Percentiles rank a stretch among this genome's conserved stretches.
These are phyloP conservation scores for Ustilago vetiveriae DNA, from an alignment of 1,284 basidiomycete genomes.

Conservation along the genomic window DNA sequence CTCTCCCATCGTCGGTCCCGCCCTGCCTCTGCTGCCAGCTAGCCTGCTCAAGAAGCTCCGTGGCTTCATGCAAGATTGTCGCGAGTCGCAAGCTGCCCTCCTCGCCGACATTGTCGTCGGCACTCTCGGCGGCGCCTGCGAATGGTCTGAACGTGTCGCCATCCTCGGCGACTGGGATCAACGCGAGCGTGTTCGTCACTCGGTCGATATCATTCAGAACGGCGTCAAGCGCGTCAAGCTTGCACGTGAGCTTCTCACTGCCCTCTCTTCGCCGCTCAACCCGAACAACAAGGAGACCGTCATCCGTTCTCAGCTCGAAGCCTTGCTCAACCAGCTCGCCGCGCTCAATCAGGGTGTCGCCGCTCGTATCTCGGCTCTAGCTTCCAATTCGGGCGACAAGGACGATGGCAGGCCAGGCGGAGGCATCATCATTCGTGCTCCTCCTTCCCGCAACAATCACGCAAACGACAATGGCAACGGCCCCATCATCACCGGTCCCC, in stretches of 20 bases:
- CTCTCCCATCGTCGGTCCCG: conserved; percentile 42
- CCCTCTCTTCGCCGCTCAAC: conserved; percentile 59
- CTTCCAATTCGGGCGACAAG: conserved; percentile 32
- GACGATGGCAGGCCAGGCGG: conserved; percentile 32
- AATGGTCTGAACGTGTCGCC: conserved; percentile 60
- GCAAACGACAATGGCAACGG: conserved; percentile 36
- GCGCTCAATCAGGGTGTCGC: conserved; percentile 56
- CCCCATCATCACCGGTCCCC: conserved; percentile 41
- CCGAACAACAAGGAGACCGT: conserved; percentile 56
- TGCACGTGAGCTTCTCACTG: conserved; percentile 57
- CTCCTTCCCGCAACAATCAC: conserved; percentile 39
- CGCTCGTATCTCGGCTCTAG: conserved; percentile 55
- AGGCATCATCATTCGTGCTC: conserved; percentile 57
- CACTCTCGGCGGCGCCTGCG: conserved; percentile 63
- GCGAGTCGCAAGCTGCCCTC: conserved; percentile 50
- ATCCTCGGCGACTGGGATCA: conserved; percentile 60
- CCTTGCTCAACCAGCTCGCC: conserved; percentile 59
- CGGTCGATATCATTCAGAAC: conserved; percentile 51
- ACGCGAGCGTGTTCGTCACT: conserved; percentile 51
- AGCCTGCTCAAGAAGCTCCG: conserved; percentile 54
- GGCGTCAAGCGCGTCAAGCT: conserved; percentile 56
- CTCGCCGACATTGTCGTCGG: conserved; percentile 64
- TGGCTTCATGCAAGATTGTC: conserved; percentile 54
- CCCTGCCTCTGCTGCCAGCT: conserved; percentile 60
- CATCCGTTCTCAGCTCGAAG: conserved; percentile 61